phyloP scores from a whole-genome alignment of 2,329 filamentous ascomycete species.

The Sclerotinia trifoliorum region DNA sequence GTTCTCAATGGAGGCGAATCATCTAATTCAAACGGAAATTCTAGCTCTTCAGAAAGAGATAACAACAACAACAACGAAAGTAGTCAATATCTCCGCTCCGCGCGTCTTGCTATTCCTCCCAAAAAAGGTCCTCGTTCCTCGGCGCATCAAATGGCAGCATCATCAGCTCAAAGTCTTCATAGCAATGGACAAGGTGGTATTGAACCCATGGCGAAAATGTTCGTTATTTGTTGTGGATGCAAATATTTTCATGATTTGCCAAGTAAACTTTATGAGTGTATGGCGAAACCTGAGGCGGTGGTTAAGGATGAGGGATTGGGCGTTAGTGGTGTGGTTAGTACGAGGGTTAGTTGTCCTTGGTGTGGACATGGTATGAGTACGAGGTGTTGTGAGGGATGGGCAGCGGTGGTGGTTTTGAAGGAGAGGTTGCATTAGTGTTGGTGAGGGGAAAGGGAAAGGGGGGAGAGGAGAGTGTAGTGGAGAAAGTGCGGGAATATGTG shows the following conservation, averaged over 20 bases:
- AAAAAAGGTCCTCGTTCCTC: conserved; percentile 6
- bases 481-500: too few species aligned
- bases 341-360: conserved; percentile 68
- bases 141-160: background rate
- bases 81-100: conserved; percentile 32
- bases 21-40: conserved; percentile 12
- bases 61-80: background rate
- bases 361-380: conserved; percentile 70
- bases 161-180: conserved; percentile 12
- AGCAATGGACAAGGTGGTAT: conserved; percentile 12
- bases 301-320: conserved; percentile 52
- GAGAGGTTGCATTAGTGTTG: conserved; percentile 54
- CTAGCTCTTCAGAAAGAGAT: conserved; percentile 24
- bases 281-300: conserved; percentile 57
- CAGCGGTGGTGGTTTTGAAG: conserved; percentile 63
- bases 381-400: conserved; percentile 66
- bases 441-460: background rate
- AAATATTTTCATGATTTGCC: conserved; percentile 66
- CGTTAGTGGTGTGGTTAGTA: conserved; percentile 56
- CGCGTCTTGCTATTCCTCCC: conserved; percentile 26
- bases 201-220: conserved; percentile 55
- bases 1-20: background rate
- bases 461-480: too few species aligned
- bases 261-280: conserved; percentile 61
- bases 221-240: conserved; percentile 65